Percentiles rank a stretch among this genome's conserved stretches.
phyloP scores from a whole-genome alignment of 75 land plant genomes.

The Cupressus sempervirens region DNA sequence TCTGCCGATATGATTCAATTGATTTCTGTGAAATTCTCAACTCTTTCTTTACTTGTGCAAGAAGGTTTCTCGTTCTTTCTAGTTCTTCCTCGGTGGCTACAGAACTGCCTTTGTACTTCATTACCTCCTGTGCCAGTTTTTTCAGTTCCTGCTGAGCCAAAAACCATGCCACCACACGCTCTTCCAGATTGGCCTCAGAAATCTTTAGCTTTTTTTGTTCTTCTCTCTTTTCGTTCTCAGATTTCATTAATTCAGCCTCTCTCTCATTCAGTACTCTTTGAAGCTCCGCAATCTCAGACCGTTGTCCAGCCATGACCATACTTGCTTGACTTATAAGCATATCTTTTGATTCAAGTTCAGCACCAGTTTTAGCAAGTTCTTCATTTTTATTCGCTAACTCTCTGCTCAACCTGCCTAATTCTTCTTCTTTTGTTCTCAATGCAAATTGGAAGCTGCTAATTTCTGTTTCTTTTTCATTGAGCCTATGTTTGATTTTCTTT shows the following conservation, averaged over 20 bases:
- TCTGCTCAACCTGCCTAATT: conserved; percentile 35
- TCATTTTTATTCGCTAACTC: conserved; percentile 56
- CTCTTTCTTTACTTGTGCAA: conserved; percentile 63
- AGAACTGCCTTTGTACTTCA: conserved; percentile 22
- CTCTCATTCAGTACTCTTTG: conserved; percentile 35
- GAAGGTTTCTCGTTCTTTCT: conserved; percentile 42
- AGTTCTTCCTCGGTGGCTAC: conserved; percentile 49
- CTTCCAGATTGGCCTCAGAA: conserved; percentile 57
- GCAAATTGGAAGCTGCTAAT: conserved; percentile 19
- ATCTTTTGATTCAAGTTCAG: conserved; percentile 42
- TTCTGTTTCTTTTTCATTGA: conserved; percentile 35
- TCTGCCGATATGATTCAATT: conserved; percentile 38
- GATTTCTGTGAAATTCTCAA: conserved; percentile 56
- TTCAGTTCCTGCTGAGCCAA: conserved; percentile 59
- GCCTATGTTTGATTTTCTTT: conserved; percentile 27
- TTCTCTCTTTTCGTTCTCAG: conserved; percentile 26
- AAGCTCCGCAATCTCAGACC: conserved; percentile 42
- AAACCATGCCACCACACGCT: conserved; percentile 58
- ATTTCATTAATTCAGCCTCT: conserved; percentile 41
- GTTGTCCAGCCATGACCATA: conserved; percentile 52
- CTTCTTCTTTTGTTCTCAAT: conserved; percentile 37
- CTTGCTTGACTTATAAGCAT: conserved; percentile 48
- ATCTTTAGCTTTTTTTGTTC: conserved; percentile 50
- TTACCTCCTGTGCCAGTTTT: conserved; percentile 37
- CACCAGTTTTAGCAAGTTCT: conserved; percentile 26